Conservation (phyloP, 202 grass and related monocot species). For the Bolboschoenoplectus hybrid region DNA sequence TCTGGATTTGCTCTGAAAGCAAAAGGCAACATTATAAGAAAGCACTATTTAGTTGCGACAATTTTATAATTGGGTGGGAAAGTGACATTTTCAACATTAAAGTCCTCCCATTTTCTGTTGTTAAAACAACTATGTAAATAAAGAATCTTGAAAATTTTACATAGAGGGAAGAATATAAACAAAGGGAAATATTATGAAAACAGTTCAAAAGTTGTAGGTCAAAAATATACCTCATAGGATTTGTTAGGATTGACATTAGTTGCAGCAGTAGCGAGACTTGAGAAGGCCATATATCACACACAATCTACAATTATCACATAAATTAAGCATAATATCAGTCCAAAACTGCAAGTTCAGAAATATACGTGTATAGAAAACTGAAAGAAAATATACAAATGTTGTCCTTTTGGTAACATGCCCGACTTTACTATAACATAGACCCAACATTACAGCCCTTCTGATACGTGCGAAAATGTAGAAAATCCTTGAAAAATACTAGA, state of each 20-base stretch:
- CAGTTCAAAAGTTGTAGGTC: neutral
- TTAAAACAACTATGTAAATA: neutral
- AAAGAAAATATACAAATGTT: no score
- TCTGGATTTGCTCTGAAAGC: neutral
- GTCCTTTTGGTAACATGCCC: no score
- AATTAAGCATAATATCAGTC: neutral
- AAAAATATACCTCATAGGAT: constrained; percentile 22
- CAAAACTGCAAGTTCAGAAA: neutral
- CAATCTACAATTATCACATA: neutral
- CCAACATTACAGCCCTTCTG: no score
- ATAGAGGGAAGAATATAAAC: neutral
- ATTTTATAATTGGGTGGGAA: neutral
- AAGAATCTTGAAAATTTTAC: neutral
- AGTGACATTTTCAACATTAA: neutral
- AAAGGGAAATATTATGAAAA: neutral
- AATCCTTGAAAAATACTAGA: no score
- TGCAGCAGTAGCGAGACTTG: constrained; percentile 16
- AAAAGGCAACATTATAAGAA: neutral
- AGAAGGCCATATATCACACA: constrained; percentile 2
- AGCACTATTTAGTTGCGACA: neutral
- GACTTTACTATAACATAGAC: no score
- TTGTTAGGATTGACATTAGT: constrained; percentile 41
- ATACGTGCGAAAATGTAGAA: no score
- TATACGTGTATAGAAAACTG: no score
- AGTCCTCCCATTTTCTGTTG: neutral